A percentile compares a stretch with the other conserved stretches of the same genome.
phyloP scores from a whole-genome alignment of 805 yeast species.

The Candida silvicultrix region DNA sequence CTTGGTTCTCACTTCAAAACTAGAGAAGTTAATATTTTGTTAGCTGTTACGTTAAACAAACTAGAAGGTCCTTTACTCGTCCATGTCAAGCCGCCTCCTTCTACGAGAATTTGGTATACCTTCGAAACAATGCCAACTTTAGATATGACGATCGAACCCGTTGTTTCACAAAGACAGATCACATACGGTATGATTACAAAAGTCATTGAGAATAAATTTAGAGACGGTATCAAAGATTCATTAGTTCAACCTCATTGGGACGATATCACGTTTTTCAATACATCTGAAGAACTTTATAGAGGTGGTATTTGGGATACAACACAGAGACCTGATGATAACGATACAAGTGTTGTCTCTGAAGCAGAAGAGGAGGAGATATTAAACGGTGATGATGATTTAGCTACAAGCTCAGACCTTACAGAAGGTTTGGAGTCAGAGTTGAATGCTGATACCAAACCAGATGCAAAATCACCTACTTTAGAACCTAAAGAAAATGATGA shows the following conservation, averaged over 20 bases:
- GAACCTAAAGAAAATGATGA: constrained; percentile 4
- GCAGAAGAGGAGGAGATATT: constrained; percentile 4
- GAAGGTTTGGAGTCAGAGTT: constrained; percentile 1
- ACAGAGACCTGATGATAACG: constrained; percentile 14
- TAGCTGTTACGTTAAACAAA: constrained; percentile 61
- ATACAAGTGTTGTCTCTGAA: constrained; percentile 3
- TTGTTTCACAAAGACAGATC: constrained; percentile 80
- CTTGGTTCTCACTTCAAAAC: constrained; percentile 69
- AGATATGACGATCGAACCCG: constrained; percentile 77
- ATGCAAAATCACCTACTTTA: neutral
- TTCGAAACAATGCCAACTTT: constrained; percentile 75
- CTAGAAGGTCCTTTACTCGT: constrained; percentile 70
- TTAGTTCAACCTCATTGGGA: constrained; percentile 87
- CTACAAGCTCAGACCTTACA: constrained; percentile 2
- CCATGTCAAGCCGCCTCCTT: constrained; percentile 82
- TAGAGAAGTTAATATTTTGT: constrained; percentile 66
- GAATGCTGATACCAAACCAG: neutral
- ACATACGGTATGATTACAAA: constrained; percentile 75
- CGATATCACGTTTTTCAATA: constrained; percentile 66
- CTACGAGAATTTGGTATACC: constrained; percentile 85
- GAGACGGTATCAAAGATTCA: constrained; percentile 73
- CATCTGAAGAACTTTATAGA: constrained; percentile 64
- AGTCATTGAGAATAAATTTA: constrained; percentile 68
- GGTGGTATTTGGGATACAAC: constrained; percentile 88
- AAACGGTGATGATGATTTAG: constrained; percentile 3